These are phyloP conservation scores for Gynochthodes officinalis DNA, from an alignment of 257 asterid genomes.

Conservation along the genomic window DNA sequence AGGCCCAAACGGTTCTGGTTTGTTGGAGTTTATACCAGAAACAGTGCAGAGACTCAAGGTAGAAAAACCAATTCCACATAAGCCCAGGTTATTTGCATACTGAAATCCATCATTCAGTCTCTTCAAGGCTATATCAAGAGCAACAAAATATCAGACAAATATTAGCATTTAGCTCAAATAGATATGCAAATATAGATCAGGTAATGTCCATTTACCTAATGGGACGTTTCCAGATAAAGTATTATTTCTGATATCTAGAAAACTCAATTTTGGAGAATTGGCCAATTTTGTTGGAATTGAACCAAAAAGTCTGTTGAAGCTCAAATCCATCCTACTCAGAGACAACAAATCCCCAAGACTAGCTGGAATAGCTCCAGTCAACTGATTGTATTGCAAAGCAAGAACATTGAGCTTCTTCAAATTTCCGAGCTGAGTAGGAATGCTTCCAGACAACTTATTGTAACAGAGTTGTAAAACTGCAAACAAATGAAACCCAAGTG, in stretches of 20 bases:
- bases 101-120: conserved; percentile 80
- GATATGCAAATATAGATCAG: not conserved
- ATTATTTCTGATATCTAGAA: conserved; percentile 79
- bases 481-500: conserved; percentile 8
- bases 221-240: conserved; percentile 92
- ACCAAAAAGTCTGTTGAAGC: conserved; percentile 74
- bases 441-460: conserved; percentile 70
- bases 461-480: conserved; percentile 90
- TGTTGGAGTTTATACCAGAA: conserved; percentile 39
- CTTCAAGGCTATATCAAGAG: conserved; percentile 52
- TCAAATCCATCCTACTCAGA: conserved; percentile 81
- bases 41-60: conserved; percentile 49
- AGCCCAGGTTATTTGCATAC: conserved; percentile 61
- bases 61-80: conserved; percentile 65
- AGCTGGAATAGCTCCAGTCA: conserved; percentile 92
- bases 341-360: conserved; percentile 55
- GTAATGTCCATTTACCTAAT: conserved; percentile 44
- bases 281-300: conserved; percentile 70
- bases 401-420: conserved; percentile 71
- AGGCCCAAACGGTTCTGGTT: conserved; percentile 67
- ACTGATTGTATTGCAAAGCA: conserved; percentile 78
- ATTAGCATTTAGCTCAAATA: not conserved
- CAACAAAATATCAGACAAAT: conserved; percentile 6
- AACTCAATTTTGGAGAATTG: conserved; percentile 46
- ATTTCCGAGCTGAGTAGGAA: conserved; percentile 72